Base-by-base conservation (phyloP, 2,329 filamentous ascomycete genomes). In the Cladobotryum protrusum region DNA sequence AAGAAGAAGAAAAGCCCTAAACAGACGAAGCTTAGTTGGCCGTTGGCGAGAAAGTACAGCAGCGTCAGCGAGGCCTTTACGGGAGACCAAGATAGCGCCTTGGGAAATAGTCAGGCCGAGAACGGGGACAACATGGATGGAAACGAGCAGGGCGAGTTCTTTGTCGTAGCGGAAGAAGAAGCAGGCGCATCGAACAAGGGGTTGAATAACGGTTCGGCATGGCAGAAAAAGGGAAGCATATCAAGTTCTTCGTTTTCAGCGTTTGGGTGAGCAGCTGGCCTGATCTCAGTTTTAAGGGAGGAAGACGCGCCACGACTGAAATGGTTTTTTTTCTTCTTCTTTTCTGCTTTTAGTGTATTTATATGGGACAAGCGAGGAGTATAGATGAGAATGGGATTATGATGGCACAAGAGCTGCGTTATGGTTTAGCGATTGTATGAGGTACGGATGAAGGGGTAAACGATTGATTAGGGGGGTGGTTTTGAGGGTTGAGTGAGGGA, bases 41-140 rank as follows among this genome's bases (percentile, higher is more conserved):
- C 52, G 2, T 18, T 43, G 2, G 52, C 39, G 3, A 53, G 44
- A 17, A 56, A 60, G 14, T 67, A 58, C 49, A 57, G 52, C 43
- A 66, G 62, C 29, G 62, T 66, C 3, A 62, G 62, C 39, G 60
- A 66, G 35, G 60, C 61, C 1, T 65, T 67, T 48, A 59, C 51
- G 1, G 62, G 58, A 1, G 56, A 53, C 1, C 45, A 49, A 2
- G 57, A 54, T 1, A 50, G 53, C 1, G 48, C 46, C 4, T 49
- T 43, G 2, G 3, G 53, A 37, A 24, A 35, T 5, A 43, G 40
- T 2, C 17, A 46, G 2, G 45, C 46, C 7, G 47, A 36, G 17
- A 19, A 35, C 12, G 24, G 47, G 14, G 48, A 35, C 5, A 40
- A 50, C 2, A 15, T 47, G 12, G 42, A 52, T 8, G 53, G 45